Evolutionary conservation across 768 basidiomycete species (phyloP).

Genomic region (Calocybe indica): DNA sequence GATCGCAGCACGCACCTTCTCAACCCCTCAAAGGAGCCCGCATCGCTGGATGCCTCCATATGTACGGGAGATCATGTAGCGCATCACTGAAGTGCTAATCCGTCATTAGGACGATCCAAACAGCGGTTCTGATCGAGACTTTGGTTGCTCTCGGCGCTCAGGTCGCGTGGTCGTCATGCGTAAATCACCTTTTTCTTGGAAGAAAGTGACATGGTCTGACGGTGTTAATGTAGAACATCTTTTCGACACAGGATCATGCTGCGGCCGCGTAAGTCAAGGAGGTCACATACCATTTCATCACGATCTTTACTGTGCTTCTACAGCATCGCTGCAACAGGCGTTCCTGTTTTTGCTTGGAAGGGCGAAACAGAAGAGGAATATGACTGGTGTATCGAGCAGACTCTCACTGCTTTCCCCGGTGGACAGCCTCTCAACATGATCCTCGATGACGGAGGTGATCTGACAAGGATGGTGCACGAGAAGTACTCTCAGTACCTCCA

Average conservation of each 20-base stretch:
- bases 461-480: slow-evolving; percentile 92
- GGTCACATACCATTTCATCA: not conserved
- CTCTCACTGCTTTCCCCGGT: slow-evolving; percentile 78
- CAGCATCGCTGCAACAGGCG: slow-evolving; percentile 95
- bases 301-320: slow-evolving; percentile 2
- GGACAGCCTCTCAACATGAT: slow-evolving; percentile 95
- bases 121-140: slow-evolving; percentile 98
- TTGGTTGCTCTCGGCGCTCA: slow-evolving; percentile 92
- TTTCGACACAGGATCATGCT: slow-evolving; percentile 99
- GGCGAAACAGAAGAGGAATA: slow-evolving; percentile 99
- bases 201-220: not conserved
- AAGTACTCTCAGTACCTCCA: slow-evolving; percentile 89
- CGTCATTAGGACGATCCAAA: slow-evolving; percentile 85
- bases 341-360: slow-evolving; percentile 99
- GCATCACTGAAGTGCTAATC: slow-evolving; percentile 1
- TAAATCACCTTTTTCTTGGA: slow-evolving; percentile 30
- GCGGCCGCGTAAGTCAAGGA: slow-evolving; percentile 75
- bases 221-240: slow-evolving; percentile 72
- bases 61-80: slow-evolving; percentile 42
- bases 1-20: slow-evolving; percentile 58
- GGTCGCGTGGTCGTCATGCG: slow-evolving; percentile 98
- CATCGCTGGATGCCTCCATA: slow-evolving; percentile 97
- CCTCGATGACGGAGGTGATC: slow-evolving; percentile 97
- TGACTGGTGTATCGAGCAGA: slow-evolving; percentile 97
- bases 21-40: slow-evolving; percentile 93